phyloP scores from a whole-genome alignment of 1,284 basidiomycete genomes.

The Rhodotorula sp. region DNA sequence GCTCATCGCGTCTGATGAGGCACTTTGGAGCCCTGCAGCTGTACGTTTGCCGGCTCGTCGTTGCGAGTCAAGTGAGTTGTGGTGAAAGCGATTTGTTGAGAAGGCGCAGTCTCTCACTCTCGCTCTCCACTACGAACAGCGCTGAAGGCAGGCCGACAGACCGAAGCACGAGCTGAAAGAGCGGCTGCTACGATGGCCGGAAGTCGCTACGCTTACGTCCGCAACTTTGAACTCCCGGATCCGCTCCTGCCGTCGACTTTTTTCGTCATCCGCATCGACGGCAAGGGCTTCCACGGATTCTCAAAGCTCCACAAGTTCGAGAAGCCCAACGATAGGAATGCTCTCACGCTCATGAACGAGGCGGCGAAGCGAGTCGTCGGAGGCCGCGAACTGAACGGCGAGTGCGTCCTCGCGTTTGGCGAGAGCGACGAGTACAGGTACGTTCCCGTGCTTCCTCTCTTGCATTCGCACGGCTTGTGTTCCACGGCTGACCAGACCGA shows the following conservation, averaged over 20 bases:
- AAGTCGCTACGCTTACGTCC: constrained; percentile 86
- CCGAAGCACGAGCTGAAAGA: neutral
- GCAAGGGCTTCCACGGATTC: constrained; percentile 94
- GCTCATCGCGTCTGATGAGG: neutral
- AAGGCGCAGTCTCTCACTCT: neutral
- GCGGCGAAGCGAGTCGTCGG: constrained; percentile 80
- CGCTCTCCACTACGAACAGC: neutral
- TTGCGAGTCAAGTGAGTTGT: neutral
- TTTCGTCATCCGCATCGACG: constrained; percentile 84
- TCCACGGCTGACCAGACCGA: neutral
- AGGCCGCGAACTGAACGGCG: constrained; percentile 56
- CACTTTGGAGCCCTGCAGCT: neutral
- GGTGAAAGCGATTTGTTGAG: neutral
- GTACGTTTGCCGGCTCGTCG: too few species aligned
- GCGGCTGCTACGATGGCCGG: constrained; percentile 69
- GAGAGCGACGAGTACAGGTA: constrained; percentile 97
- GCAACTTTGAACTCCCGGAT: constrained; percentile 85
- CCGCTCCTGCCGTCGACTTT: constrained; percentile 77
- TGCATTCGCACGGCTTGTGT: neutral
- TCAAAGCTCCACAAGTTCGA: constrained; percentile 75
- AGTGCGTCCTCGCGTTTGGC: constrained; percentile 83
- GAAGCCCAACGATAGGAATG: constrained; percentile 89
- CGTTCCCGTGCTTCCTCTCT: neutral
- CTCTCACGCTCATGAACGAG: constrained; percentile 86
- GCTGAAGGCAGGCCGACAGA: neutral